Conservation (phyloP, 495 filamentous ascomycete species). For the Aspergillus incahuasiensis region DNA sequence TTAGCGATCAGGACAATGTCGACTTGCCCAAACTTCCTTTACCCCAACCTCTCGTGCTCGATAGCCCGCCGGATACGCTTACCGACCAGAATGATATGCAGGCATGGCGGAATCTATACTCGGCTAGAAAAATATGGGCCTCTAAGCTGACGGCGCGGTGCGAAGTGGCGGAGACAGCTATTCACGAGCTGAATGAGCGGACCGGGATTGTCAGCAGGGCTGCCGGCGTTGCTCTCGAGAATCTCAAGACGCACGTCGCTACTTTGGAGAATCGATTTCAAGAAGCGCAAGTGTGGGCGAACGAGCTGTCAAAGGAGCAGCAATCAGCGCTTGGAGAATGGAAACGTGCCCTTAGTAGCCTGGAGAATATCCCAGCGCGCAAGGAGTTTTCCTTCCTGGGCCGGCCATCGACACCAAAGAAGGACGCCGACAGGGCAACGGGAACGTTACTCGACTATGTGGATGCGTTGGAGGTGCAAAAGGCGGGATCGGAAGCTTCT, state of each 20-base stretch:
- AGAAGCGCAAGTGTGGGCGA: conserved; percentile 69
- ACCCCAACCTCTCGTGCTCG: conserved; percentile 54
- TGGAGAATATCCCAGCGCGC: conserved; percentile 57
- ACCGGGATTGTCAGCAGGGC: conserved; percentile 68
- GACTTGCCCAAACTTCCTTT: conserved; percentile 52
- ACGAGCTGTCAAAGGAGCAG: conserved; percentile 67
- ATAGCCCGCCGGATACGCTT: conserved; percentile 67
- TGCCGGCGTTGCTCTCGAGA: conserved; percentile 72
- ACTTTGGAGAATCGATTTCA: conserved; percentile 66
- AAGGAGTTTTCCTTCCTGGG: conserved; percentile 53
- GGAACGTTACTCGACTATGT: conserved; percentile 68
- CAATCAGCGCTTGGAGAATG: conserved; percentile 58
- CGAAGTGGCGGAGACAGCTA: conserved; percentile 48
- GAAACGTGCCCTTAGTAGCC: conserved; percentile 59
- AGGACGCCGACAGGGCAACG: conserved; percentile 27
- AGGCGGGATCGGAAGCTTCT: conserved; percentile 51
- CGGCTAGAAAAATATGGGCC: conserved; percentile 71
- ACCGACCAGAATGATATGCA: conserved; percentile 66
- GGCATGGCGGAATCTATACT: conserved; percentile 80
- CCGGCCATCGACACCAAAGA: conserved; percentile 39
- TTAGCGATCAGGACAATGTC: conserved; percentile 37
- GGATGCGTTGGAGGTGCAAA: conserved; percentile 59
- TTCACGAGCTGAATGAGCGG: conserved; percentile 55
- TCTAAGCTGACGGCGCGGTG: conserved; percentile 60
- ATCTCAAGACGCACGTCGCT: conserved; percentile 72